Evolutionary conservation across 805 yeast genomes (phyloP), one percentile per base, ranked within the genome.

Genomic region (Pichia deserticola): DNA sequence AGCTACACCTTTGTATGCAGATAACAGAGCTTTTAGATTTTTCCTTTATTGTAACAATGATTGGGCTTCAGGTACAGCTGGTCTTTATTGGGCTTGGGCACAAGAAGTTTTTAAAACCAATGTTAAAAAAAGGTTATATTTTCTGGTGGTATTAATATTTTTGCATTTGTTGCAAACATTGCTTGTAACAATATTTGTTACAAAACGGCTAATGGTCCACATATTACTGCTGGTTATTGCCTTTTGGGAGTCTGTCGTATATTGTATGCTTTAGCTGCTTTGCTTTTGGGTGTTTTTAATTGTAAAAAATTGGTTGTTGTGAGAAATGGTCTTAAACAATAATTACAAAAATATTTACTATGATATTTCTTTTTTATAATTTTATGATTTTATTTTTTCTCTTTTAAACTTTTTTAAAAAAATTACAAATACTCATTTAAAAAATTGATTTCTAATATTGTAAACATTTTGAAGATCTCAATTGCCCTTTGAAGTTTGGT

Each of bases 191-290:
- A 45, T 28, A 40, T 51, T 27, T 53, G 54, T 54, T 53, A 43
- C 43, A 47, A 51, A 38, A 52, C 55, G 1, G 15, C 49, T 4
- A 40, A 53, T 9, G 48, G 46, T 45, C 56, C 56, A n/a, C 40
- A 47, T 38, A 42, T 53, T 30, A 29, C 49, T 6, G 37, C 54
- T 27, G 56, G 56, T 37, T 50, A 56, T 44, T 60, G 57, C 33
- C 47, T 60, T 10, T 47, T 57, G 2, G 53, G 48, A 6, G 40
- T 36, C 11, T 35, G 32, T 20, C 51, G 53, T 25, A 13, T 44
- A n/a, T 38, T 50, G 9, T 50, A 50, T 44, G 30, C 48, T 6
- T 10, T 41, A 3, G 36, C 47, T 39, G 48, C 51, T 2, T 4
- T 50, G 15, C 13, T 42, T 33, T 39, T 50, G 15, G 53, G 48